Evolutionary conservation across 177 flowering plant genomes (phyloP).

Genomic region (Vitis hybrid): DNA sequence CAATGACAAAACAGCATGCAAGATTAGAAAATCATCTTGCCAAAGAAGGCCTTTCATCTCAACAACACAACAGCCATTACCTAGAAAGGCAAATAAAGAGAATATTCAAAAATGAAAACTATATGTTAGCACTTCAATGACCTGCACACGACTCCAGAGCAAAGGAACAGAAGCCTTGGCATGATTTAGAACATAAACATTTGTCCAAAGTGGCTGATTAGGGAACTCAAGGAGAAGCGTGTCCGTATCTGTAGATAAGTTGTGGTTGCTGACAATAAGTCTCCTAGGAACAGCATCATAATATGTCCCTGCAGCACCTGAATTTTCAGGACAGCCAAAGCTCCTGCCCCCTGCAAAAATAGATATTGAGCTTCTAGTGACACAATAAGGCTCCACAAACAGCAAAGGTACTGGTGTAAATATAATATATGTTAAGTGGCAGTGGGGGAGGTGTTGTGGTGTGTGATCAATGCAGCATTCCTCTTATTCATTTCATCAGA

Average conservation of each 20-base stretch:
- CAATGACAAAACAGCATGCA: no score
- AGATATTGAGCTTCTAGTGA: no score
- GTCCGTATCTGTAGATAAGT: conserved; percentile 82
- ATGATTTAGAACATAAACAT: conserved; percentile 68
- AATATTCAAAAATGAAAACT: no score
- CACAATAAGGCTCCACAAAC: no score
- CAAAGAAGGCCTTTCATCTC: no score
- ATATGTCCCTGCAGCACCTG: conserved; percentile 97
- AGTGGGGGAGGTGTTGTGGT: background rate
- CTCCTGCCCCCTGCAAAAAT: conserved; percentile 80
- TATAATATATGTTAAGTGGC: background rate
- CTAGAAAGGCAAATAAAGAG: no score
- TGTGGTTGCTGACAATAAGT: conserved; percentile 75
- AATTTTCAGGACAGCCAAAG: conserved; percentile 73
- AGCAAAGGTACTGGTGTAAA: no score
- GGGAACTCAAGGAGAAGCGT: conserved; percentile 93
- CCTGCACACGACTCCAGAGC: conserved; percentile 99
- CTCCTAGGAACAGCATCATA: conserved; percentile 93
- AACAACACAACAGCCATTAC: no score
- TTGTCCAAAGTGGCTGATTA: conserved; percentile 91
- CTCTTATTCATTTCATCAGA: no score
- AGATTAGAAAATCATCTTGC: no score
- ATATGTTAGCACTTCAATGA: conserved; percentile 19
- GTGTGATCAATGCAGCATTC: no score
- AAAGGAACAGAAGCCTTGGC: conserved; percentile 91